These are phyloP conservation scores for Skeletonema grethae DNA, from an alignment of 108 stramenopile genomes.

Conservation along the genomic window DNA sequence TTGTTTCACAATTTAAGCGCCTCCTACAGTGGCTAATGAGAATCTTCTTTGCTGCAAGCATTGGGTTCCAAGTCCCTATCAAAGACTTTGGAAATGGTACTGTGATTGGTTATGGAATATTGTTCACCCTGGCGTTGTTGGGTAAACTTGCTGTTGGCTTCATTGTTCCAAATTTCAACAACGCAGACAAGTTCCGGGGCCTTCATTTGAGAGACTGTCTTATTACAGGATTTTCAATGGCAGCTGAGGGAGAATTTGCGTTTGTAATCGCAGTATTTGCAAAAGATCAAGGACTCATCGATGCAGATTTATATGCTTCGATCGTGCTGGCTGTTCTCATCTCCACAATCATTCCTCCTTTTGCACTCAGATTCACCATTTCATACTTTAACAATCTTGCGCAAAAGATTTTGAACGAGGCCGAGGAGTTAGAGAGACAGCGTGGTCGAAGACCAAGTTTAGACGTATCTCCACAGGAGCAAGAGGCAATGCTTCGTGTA, in stretches of 20 bases:
- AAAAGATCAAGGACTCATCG: slow-evolving; percentile 55
- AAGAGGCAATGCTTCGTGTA: slow-evolving; percentile 25
- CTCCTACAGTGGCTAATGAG: slow-evolving; percentile 84
- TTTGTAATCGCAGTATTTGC: slow-evolving; percentile 84
- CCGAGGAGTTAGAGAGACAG: slow-evolving; percentile 27
- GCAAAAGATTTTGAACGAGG: slow-evolving; percentile 38
- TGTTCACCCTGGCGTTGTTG: slow-evolving; percentile 63
- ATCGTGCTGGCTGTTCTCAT: slow-evolving; percentile 74
- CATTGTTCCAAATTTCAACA: slow-evolving; percentile 81
- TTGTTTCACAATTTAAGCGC: slow-evolving; percentile 80
- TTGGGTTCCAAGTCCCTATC: slow-evolving; percentile 80
- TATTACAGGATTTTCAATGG: slow-evolving; percentile 76
- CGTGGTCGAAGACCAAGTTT: slow-evolving; percentile 12
- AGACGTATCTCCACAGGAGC: slow-evolving; percentile 53
- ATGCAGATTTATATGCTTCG: slow-evolving; percentile 63
- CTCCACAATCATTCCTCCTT: slow-evolving; percentile 79
- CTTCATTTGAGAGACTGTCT: slow-evolving; percentile 66
- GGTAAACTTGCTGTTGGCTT: slow-evolving; percentile 83
- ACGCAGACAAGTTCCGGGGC: slow-evolving; percentile 49
- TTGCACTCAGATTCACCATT: slow-evolving; percentile 73
- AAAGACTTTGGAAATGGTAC: slow-evolving; percentile 59
- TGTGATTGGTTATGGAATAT: slow-evolving; percentile 71
- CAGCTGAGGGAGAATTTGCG: slow-evolving; percentile 81
- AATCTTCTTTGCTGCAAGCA: slow-evolving; percentile 86
- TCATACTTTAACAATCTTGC: slow-evolving; percentile 69